Evolutionary conservation across 2,329 filamentous ascomycete genomes (phyloP).

Genomic region (Fusarium camptoceras): DNA sequence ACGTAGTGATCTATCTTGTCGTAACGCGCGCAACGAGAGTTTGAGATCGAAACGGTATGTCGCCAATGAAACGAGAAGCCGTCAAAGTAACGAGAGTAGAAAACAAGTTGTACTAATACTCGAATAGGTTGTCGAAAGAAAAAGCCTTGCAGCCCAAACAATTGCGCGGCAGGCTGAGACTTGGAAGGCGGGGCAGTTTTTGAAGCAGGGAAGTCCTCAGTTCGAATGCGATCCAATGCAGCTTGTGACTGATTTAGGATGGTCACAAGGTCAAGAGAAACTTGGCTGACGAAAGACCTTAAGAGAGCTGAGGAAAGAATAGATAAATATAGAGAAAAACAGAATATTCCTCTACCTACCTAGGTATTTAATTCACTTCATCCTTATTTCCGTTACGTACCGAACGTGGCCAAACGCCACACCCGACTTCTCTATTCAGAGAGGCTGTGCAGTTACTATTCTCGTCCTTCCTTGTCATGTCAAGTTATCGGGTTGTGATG

Average conservation of each 20-base stretch:
- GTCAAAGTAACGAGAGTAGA: neutral
- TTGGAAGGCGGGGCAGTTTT: slow-evolving; percentile 18
- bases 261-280: slow-evolving; percentile 14
- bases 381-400: slow-evolving; percentile 6
- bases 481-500: slow-evolving; percentile 15
- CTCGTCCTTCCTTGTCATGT: slow-evolving; percentile 12
- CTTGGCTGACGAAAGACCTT: slow-evolving; percentile 6
- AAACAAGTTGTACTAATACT: slow-evolving; percentile 5
- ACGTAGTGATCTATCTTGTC: slow-evolving; percentile 14
- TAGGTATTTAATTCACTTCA: neutral
- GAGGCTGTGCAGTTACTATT: slow-evolving; percentile 43
- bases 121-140: slow-evolving; percentile 9
- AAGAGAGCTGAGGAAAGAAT: neutral
- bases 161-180: slow-evolving; percentile 37
- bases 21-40: neutral
- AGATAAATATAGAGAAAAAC: neutral
- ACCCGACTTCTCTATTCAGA: slow-evolving; percentile 21
- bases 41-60: neutral
- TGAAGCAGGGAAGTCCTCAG: slow-evolving; percentile 18
- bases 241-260: slow-evolving; percentile 20
- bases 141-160: slow-evolving; percentile 19
- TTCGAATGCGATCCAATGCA: neutral
- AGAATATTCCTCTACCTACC: slow-evolving; percentile 10
- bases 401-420: slow-evolving; percentile 36
- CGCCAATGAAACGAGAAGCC: neutral